phyloP scores from a whole-genome alignment of 1,284 basidiomycete genomes.

The Trichosporon sp. region DNA sequence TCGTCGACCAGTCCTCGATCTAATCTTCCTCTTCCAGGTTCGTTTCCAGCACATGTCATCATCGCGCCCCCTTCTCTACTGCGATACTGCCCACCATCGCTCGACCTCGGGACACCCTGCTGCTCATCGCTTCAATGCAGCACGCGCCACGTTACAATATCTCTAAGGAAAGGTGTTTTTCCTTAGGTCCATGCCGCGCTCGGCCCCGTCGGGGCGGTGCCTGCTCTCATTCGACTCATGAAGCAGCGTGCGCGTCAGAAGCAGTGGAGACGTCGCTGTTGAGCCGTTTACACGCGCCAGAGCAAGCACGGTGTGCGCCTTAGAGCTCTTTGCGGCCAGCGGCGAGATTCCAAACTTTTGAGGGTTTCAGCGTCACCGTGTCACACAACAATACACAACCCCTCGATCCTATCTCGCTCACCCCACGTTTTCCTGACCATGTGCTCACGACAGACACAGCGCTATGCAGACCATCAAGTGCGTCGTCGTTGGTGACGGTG shows the following conservation, averaged over 20 bases:
- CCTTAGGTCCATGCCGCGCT: slow-evolving; percentile 1
- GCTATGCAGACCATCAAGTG: slow-evolving; percentile 95
- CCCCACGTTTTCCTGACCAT: neutral
- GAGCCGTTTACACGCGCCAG: neutral
- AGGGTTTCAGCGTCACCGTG: neutral
- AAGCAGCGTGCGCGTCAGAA: neutral
- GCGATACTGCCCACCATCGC: neutral
- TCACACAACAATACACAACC: neutral
- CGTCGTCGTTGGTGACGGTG: slow-evolving; percentile 98
- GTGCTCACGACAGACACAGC: slow-evolving; percentile 6
- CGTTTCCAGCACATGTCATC: neutral
- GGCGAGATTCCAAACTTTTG: neutral
- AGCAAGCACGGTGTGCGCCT: neutral
- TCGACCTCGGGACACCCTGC: neutral
- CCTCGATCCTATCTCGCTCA: neutral
- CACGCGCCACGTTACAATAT: neutral
- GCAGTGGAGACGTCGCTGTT: neutral
- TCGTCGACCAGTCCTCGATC: neutral
- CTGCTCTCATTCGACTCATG: neutral
- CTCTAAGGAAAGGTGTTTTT: neutral
- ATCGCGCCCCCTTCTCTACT: neutral
- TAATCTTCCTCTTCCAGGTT: slow-evolving; percentile 3
- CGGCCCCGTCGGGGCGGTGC: slow-evolving; percentile 1
- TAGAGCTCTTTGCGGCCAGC: neutral
- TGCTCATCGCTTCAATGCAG: neutral